Evolutionary conservation across 345 rosid genomes (phyloP).

Genomic region (Mallotus nudiflorus): DNA sequence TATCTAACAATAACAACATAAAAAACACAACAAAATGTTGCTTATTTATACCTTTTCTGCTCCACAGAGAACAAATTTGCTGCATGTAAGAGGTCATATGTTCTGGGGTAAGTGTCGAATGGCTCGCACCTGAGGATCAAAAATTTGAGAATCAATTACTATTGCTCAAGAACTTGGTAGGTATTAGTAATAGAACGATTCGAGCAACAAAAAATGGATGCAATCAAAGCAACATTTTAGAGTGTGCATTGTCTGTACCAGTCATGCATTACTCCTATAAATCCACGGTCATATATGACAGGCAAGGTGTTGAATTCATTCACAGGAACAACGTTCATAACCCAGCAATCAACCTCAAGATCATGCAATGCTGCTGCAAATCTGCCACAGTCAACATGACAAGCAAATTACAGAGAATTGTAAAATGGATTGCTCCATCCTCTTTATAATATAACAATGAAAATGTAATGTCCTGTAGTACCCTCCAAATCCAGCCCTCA

Average conservation of each 20-base stretch:
- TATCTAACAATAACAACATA: too few relatives aligned
- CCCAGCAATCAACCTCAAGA: slow-evolving; percentile 57
- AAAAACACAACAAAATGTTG: neutral
- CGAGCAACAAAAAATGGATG: too few relatives aligned
- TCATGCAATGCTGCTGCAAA: slow-evolving; percentile 65
- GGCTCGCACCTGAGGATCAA: slow-evolving; percentile 55
- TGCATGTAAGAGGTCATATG: slow-evolving; percentile 65
- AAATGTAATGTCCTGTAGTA: too few relatives aligned
- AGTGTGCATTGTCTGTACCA: slow-evolving; percentile 42
- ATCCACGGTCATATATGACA: slow-evolving; percentile 66
- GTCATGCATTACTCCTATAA: slow-evolving; percentile 66
- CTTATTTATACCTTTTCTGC: slow-evolving; percentile 45
- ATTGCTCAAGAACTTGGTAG: slow-evolving; percentile 5
- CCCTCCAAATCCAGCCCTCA: slow-evolving; percentile 81
- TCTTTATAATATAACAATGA: too few relatives aligned
- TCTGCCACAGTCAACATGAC: slow-evolving; percentile 32
- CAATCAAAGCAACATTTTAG: too few relatives aligned
- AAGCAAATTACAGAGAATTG: neutral
- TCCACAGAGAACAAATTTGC: slow-evolving; percentile 59
- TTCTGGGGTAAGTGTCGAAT: slow-evolving; percentile 66
- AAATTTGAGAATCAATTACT: neutral
- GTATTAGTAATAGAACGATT: too few relatives aligned
- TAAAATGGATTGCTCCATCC: neutral
- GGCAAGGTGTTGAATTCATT: slow-evolving; percentile 65
- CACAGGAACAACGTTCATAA: slow-evolving; percentile 62